Evolutionary conservation across 2,329 filamentous ascomycete species (phyloP), one percentile per base, ranked within the genome.

Genomic region (Kalmusia sp.): DNA sequence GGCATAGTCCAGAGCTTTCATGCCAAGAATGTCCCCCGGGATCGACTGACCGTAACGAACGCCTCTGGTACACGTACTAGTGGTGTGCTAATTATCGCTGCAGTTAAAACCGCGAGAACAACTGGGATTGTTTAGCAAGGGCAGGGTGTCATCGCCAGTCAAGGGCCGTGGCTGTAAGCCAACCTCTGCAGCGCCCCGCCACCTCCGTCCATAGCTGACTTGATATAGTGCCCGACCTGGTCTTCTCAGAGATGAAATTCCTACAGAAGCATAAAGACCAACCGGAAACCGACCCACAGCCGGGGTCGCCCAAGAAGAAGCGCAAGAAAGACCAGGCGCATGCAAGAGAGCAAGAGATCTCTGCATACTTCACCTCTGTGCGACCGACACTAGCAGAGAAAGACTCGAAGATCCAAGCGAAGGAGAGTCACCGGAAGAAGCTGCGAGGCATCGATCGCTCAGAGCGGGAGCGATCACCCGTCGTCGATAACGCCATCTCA

Each of bases 211-310:
- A 58, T 57, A 49, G 35, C 59, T 73, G 52, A 70, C 47, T 46
- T 41, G 40, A 37, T 54, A 51, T 60, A 82, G 80, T 82, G 45
- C 80, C 80, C 24, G 79, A 82, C 64, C 71, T 82, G 34, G 76
- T 78, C 24, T 82, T 82, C 65, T 79, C 79, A 24, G 78, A 81
- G 59, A 79, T 82, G 76, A 76, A 71, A 21, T 82, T 81, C 54
- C 61, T 82, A 35, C 75, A 76, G 49, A 74, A 74, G 51, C 66
- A 71, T 14, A 64, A 60, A 52, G 65, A 60, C 34, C 56, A 64
- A 52, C 47, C 59, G 51, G 58, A 75, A 52, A 51, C 61, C 61
- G 34, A 49, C 46, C 49, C 61, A 59, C 49, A 64, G 58, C 15
- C 65, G 63, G 58, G 57, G 11, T 40, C 54, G 28, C 34, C 52